Conservation (phyloP, 306 rosid species). For the Prosopis cineraria region DNA sequence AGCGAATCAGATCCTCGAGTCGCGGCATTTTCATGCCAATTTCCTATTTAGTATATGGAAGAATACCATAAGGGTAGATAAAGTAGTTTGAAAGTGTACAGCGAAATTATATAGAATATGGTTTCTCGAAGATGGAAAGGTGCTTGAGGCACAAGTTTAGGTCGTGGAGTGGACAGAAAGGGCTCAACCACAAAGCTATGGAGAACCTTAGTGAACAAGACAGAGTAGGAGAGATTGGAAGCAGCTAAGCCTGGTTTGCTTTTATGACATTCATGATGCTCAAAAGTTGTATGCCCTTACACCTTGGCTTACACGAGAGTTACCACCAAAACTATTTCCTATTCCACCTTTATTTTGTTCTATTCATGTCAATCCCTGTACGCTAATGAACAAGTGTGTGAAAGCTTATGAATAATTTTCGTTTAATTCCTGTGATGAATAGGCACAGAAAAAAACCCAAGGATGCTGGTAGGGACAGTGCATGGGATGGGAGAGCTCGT, state of each 20-base stretch:
- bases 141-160: constrained; percentile 71
- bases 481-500: constrained; percentile 21
- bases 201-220: constrained; percentile 64
- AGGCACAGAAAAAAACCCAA: neutral
- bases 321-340: constrained; percentile 7
- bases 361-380: neutral
- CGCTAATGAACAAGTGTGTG: too few species aligned
- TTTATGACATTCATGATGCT: constrained; percentile 37
- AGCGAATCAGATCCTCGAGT: constrained; percentile 10
- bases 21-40: constrained; percentile 1
- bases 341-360: constrained; percentile 8
- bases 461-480: constrained; percentile 32
- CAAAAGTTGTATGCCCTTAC: constrained; percentile 44
- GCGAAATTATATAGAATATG: constrained; percentile 34
- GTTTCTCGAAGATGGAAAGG: constrained; percentile 48
- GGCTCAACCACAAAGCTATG: constrained; percentile 51
- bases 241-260: constrained; percentile 47
- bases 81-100: constrained; percentile 30
- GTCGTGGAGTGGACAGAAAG: constrained; percentile 64
- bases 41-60: neutral
- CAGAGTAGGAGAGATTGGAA: constrained; percentile 65
- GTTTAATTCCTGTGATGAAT: neutral
- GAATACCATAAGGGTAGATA: neutral
- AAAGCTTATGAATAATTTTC: too few species aligned
- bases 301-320: constrained; percentile 38